Conservation (phyloP, 2,329 filamentous ascomycete genomes). For the Fusarium vanettenii region DNA sequence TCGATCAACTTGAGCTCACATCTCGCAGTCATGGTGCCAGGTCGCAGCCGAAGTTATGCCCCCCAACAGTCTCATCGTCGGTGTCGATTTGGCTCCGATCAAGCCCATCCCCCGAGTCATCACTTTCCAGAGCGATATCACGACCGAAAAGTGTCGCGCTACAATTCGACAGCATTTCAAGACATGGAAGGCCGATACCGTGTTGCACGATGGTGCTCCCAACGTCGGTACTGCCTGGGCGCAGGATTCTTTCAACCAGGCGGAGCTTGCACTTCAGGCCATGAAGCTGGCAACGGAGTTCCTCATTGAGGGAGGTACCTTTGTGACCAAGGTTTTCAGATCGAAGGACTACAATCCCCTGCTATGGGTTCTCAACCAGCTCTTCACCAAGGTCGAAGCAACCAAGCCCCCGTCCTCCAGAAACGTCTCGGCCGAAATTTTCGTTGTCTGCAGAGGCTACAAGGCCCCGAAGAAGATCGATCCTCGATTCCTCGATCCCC, state of each 20-base stretch:
- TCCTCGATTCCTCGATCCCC: constrained; percentile 89
- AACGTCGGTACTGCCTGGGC: constrained; percentile 99
- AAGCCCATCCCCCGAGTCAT: constrained; percentile 95
- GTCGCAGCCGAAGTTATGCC: constrained; percentile 97
- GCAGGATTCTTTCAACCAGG: constrained; percentile 98
- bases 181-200: constrained; percentile 95
- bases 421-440: constrained; percentile 98
- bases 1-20: constrained; percentile 40
- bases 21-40: constrained; percentile 86
- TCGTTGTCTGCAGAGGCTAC: constrained; percentile 95
- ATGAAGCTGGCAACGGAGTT: constrained; percentile 97
- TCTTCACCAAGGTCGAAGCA: constrained; percentile 94
- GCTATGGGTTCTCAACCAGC: constrained; percentile 97
- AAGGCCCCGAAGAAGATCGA: constrained; percentile 96
- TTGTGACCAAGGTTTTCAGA: constrained; percentile 97
- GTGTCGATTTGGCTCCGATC: constrained; percentile 94
- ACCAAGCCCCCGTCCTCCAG: constrained; percentile 96
- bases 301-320: constrained; percentile 86
- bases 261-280: constrained; percentile 88
- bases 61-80: constrained; percentile 86
- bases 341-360: constrained; percentile 97
- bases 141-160: constrained; percentile 92
- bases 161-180: constrained; percentile 92
- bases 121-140: constrained; percentile 97
- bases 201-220: constrained; percentile 95